Evolutionary conservation across 257 asterid species (phyloP).

Genomic region (Ilex asprella): DNA sequence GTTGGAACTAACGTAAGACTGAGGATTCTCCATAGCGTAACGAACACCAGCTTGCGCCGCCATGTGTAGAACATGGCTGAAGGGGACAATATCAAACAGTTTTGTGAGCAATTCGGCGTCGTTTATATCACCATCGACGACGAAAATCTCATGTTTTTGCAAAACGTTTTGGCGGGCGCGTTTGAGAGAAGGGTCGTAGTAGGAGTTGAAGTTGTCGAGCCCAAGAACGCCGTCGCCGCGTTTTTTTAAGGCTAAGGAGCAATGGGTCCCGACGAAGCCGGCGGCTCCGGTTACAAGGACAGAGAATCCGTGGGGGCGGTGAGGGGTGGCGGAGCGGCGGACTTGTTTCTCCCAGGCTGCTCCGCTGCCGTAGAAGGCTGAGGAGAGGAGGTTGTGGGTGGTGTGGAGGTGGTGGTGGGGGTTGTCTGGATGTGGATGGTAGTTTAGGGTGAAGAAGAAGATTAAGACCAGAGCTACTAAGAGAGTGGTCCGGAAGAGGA

Average conservation of each 20-base stretch:
- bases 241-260: constrained; percentile 64
- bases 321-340: constrained; percentile 81
- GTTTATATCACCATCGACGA: constrained; percentile 73
- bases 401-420: constrained; percentile 35
- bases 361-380: constrained; percentile 66
- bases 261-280: constrained; percentile 88
- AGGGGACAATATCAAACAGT: constrained; percentile 75
- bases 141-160: constrained; percentile 36
- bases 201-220: constrained; percentile 78
- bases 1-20: constrained; percentile 64
- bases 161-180: constrained; percentile 56
- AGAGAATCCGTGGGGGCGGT: constrained; percentile 71
- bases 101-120: constrained; percentile 50
- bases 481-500: constrained; percentile 82
- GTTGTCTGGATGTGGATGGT: constrained; percentile 45
- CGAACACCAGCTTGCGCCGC: constrained; percentile 98
- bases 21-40: constrained; percentile 94
- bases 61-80: constrained; percentile 65
- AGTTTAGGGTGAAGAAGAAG: constrained; percentile 70
- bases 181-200: constrained; percentile 75
- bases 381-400: constrained; percentile 49
- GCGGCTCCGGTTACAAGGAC: constrained; percentile 89
- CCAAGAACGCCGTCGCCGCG: constrained; percentile 95
- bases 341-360: constrained; percentile 79
- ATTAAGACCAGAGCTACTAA: constrained; percentile 66